These are phyloP conservation scores for Scytalidium sp. DNA, from an alignment of 2,329 filamentous ascomycete genomes.

Conservation along the genomic window DNA sequence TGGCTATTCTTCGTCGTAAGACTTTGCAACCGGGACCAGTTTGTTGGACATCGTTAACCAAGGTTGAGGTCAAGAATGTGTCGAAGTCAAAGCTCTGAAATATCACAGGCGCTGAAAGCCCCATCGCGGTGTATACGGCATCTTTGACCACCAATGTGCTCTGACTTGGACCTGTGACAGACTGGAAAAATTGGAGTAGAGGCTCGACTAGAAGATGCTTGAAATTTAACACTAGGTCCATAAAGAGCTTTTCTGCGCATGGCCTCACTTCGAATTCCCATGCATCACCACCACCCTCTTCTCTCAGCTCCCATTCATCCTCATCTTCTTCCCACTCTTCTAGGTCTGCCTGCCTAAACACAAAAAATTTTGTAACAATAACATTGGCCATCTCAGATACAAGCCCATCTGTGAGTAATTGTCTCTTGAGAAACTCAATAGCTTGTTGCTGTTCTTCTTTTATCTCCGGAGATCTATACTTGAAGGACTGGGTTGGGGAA, in stretches of 20 bases:
- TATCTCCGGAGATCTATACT: slow-evolving; percentile 70
- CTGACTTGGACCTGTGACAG: slow-evolving; percentile 61
- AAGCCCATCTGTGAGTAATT: slow-evolving; percentile 74
- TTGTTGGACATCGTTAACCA: slow-evolving; percentile 75
- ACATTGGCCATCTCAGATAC: slow-evolving; percentile 79
- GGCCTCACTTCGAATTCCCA: slow-evolving; percentile 92
- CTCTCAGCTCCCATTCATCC: slow-evolving; percentile 90
- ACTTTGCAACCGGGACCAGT: slow-evolving; percentile 67
- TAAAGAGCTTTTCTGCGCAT: slow-evolving; percentile 89
- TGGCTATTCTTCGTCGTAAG: slow-evolving; percentile 81
- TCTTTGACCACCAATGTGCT: slow-evolving; percentile 81
- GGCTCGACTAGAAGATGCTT: slow-evolving; percentile 78
- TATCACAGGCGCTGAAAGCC: slow-evolving; percentile 76
- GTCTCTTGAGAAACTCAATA: slow-evolving; percentile 63
- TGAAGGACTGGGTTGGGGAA: slow-evolving; percentile 77
- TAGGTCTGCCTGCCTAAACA: slow-evolving; percentile 81
- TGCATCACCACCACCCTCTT: slow-evolving; percentile 79
- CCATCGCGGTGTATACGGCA: slow-evolving; percentile 90
- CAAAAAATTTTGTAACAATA: slow-evolving; percentile 83
- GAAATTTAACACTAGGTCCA: slow-evolving; percentile 87
- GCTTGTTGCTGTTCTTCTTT: slow-evolving; percentile 75
- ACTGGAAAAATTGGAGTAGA: slow-evolving; percentile 78
- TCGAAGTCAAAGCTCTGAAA: slow-evolving; percentile 80
- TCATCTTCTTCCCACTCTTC: slow-evolving; percentile 92
- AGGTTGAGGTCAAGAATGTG: slow-evolving; percentile 67